Conservation (phyloP, 768 basidiomycete genomes). For the Tephrocybe sp. region DNA sequence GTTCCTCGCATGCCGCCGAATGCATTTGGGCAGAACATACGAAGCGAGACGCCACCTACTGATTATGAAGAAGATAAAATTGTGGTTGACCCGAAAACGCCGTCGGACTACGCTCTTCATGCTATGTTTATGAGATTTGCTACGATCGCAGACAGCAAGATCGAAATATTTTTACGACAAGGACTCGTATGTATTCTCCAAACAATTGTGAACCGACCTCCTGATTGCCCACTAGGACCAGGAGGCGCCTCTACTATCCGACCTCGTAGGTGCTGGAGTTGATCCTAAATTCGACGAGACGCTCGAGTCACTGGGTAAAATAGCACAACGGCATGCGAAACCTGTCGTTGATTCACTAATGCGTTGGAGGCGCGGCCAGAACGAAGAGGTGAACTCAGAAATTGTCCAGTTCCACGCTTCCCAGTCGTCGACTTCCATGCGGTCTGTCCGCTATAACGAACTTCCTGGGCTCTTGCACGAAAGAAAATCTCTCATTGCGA, state of each 20-base stretch:
- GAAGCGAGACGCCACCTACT: slow-evolving; percentile 53
- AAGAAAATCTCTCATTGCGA: slow-evolving; percentile 78
- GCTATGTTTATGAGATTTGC: slow-evolving; percentile 89
- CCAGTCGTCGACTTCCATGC: slow-evolving; percentile 33
- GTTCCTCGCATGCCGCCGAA: slow-evolving; percentile 79
- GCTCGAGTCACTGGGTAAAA: slow-evolving; percentile 80
- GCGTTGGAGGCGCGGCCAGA: slow-evolving; percentile 83
- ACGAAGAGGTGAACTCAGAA: slow-evolving; percentile 54
- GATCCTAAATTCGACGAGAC: slow-evolving; percentile 85
- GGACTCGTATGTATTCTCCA: slow-evolving; percentile 51
- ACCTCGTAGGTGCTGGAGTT: slow-evolving; percentile 68
- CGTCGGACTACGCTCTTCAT: slow-evolving; percentile 86
- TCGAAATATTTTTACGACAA: slow-evolving; percentile 71
- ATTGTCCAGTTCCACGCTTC: slow-evolving; percentile 50
- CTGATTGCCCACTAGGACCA: slow-evolving; percentile 48
- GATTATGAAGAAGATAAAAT: slow-evolving; percentile 71
- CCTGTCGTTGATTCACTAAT: slow-evolving; percentile 84
- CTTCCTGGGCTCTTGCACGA: slow-evolving; percentile 57
- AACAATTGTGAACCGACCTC: neutral
- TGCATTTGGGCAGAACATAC: slow-evolving; percentile 44
- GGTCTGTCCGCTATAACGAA: slow-evolving; percentile 43
- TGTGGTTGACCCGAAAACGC: slow-evolving; percentile 72
- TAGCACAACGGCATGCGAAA: slow-evolving; percentile 82
- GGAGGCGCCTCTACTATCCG: slow-evolving; percentile 59
- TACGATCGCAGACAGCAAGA: slow-evolving; percentile 74